Conservation (phyloP, 305 asterid species). For the Solanum chacoense region DNA sequence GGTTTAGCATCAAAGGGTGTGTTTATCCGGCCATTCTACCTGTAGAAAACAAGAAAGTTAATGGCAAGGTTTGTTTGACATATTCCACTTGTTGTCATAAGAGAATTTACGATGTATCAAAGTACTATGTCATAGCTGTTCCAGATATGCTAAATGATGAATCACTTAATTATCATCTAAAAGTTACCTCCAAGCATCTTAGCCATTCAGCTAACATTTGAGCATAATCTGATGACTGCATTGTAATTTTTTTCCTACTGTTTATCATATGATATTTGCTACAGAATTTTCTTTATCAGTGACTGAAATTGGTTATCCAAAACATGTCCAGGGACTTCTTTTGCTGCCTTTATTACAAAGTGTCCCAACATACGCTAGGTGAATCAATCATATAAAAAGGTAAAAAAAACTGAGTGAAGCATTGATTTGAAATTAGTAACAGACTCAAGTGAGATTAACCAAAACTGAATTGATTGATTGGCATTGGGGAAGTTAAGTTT, state of each 20-base stretch:
- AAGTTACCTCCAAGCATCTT: neutral
- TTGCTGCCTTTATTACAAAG: neutral
- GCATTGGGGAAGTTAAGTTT: neutral
- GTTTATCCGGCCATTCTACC: conserved; percentile 94
- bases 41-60: conserved; percentile 45
- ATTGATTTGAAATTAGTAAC: neutral
- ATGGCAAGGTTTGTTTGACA: conserved; percentile 52
- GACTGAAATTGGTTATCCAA: neutral
- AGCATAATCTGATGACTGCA: neutral
- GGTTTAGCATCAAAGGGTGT: conserved; percentile 79
- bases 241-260: neutral
- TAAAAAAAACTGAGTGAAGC: neutral
- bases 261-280: neutral
- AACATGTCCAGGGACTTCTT: neutral
- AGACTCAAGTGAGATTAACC: neutral
- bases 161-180: neutral
- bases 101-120: neutral
- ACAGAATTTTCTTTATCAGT: neutral
- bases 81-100: neutral
- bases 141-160: conserved; percentile 1
- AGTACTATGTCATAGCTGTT: neutral
- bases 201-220: neutral
- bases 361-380: neutral
- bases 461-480: neutral
- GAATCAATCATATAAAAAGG: neutral